A percentile compares a stretch with the other conserved stretches of the same genome.
Evolutionary conservation across 148 eudicot species (phyloP).

Genomic region (Amaranthus hypochondriacus): DNA sequence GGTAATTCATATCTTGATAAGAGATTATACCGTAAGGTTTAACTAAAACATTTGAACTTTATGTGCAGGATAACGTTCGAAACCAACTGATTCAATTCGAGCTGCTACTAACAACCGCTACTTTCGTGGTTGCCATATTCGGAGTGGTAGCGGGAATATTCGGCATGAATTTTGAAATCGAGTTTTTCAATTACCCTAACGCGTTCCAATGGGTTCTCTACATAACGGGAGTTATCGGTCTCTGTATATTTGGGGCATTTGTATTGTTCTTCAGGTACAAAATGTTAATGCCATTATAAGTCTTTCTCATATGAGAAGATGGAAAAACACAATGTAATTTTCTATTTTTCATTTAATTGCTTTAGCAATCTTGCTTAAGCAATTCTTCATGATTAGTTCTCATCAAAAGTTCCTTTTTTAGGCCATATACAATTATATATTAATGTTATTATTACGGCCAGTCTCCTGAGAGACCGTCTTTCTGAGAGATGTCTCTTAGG

Average conservation of each 20-base stretch:
- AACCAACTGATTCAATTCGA: conserved; percentile 98
- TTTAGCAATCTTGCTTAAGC: neutral
- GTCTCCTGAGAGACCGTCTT: too few relatives aligned
- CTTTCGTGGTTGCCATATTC: conserved; percentile 89
- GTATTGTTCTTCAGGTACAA: conserved; percentile 79
- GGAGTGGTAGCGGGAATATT: conserved; percentile 94
- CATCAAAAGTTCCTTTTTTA: neutral
- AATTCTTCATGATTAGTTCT: neutral
- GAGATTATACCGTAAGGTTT: neutral
- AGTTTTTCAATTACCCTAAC: conserved; percentile 50
- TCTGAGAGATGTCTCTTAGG: too few relatives aligned
- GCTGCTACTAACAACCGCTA: conserved; percentile 85
- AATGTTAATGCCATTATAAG: conserved; percentile 85
- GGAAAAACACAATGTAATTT: neutral
- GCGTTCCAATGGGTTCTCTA: conserved; percentile 85
- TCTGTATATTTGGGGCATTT: conserved; percentile 63
- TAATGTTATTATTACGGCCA: too few relatives aligned
- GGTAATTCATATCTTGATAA: neutral
- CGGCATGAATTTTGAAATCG: conserved; percentile 87
- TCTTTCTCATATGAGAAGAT: conserved; percentile 1
- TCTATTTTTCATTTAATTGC: too few relatives aligned
- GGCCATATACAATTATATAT: too few relatives aligned
- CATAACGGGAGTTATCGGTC: conserved; percentile 62
- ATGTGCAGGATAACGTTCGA: conserved; percentile 84
- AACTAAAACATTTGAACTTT: neutral